Conservation (phyloP, 371 early-diverging fungal species). For the Mucor velutinosus region DNA sequence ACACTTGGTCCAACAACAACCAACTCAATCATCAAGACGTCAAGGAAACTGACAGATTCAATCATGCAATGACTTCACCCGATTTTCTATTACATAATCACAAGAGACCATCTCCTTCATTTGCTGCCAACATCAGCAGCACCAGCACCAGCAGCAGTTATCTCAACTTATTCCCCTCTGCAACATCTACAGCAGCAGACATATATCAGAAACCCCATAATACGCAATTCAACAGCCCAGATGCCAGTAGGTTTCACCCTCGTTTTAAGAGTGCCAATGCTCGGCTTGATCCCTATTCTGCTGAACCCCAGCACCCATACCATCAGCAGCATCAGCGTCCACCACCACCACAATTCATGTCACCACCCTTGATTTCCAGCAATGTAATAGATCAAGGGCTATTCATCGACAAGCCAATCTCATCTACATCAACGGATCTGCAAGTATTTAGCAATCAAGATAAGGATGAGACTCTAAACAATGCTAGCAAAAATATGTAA, state of each 20-base stretch:
- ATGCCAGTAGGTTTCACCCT: conserved; percentile 14
- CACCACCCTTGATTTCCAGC: conserved; percentile 9
- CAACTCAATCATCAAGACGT: not conserved
- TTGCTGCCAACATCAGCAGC: not conserved
- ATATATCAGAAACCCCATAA: not conserved
- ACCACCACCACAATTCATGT: conserved; percentile 8
- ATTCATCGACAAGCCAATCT: not conserved
- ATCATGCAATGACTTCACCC: not conserved
- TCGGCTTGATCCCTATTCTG: conserved; percentile 11
- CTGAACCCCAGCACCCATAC: conserved; percentile 7
- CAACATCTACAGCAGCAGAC: not conserved
- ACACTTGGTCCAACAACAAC: not conserved
- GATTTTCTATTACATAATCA: not conserved
- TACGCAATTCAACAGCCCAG: not conserved
- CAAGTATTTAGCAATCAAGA: not conserved
- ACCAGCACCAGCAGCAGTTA: not conserved
- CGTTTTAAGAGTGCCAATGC: conserved; percentile 27
- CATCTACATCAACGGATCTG: not conserved
- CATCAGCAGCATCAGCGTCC: not conserved
- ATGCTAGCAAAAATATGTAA: not conserved
- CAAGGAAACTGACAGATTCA: not conserved
- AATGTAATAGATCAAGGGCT: conserved; percentile 1
- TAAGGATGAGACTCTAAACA: not conserved
- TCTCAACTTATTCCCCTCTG: not conserved
- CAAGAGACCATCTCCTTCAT: not conserved